Conservation (phyloP, 371 early-diverging fungal species). For the Lichtheimia ornata region DNA sequence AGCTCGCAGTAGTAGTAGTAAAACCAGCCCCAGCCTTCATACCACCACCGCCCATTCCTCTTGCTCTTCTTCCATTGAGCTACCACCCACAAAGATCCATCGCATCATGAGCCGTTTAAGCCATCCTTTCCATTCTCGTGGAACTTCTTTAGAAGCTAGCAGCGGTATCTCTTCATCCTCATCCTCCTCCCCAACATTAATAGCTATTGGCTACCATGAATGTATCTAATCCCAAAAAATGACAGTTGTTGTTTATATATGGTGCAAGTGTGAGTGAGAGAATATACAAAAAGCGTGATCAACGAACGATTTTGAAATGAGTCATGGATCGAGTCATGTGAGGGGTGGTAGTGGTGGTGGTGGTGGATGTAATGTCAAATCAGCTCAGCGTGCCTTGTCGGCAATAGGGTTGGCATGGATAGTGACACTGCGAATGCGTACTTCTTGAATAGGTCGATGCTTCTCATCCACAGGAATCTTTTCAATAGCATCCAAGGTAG, state of each 20-base stretch:
- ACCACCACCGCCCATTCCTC: not conserved
- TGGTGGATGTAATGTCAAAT: not conserved
- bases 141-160: too few species aligned
- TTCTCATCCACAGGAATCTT: conserved; percentile 85
- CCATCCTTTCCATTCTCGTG: not conserved
- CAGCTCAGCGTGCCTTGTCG: conserved; percentile 43
- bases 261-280: too few species aligned
- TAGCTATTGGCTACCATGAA: not conserved
- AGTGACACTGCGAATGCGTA: conserved; percentile 77
- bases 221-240: not conserved
- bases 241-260: too few species aligned
- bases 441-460: conserved; percentile 80
- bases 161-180: not conserved
- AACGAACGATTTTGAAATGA: not conserved
- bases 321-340: too few species aligned
- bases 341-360: too few species aligned
- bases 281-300: not conserved
- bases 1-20: too few species aligned
- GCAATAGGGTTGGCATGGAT: conserved; percentile 98
- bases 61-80: too few species aligned
- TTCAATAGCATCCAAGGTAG: conserved; percentile 86
- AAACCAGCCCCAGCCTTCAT: not conserved
- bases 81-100: not conserved
- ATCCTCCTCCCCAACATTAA: not conserved
- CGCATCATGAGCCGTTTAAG: not conserved